A percentile compares a stretch with the other conserved stretches of the same genome.
phyloP scores from a whole-genome alignment of 2,329 filamentous ascomycete genomes.

The Penicillium sp. region DNA sequence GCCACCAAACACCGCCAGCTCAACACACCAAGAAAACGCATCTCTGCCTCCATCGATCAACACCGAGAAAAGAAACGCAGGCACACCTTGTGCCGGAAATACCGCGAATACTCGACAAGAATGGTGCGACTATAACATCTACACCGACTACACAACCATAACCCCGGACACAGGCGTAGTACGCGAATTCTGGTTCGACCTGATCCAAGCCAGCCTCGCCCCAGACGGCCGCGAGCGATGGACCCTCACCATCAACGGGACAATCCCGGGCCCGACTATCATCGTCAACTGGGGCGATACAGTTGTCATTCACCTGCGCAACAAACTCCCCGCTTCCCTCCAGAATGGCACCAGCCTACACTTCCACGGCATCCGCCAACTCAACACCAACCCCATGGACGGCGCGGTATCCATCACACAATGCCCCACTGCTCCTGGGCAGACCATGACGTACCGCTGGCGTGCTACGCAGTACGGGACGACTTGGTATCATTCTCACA shows the following conservation, averaged over 20 bases:
- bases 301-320: conserved; percentile 31
- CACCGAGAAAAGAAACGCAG: background rate
- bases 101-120: background rate
- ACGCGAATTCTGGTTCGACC: conserved; percentile 7
- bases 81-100: background rate
- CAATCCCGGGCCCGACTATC: conserved; percentile 38
- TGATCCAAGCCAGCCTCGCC: conserved; percentile 15
- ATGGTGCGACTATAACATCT: background rate
- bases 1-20: background rate
- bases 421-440: conserved; percentile 41
- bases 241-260: conserved; percentile 34
- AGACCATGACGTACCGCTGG: conserved; percentile 41
- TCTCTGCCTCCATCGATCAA: background rate
- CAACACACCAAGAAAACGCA: background rate
- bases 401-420: conserved; percentile 40
- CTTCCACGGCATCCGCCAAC: conserved; percentile 41
- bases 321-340: conserved; percentile 19
- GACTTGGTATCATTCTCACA: conserved; percentile 40
- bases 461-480: conserved; percentile 41
- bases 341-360: conserved; percentile 32
- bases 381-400: conserved; percentile 35
- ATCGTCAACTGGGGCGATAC: conserved; percentile 41
- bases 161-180: background rate
- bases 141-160: conserved; percentile 2
- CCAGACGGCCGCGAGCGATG: conserved; percentile 34